phyloP scores from a whole-genome alignment of 352 stramenopile species.

The Phytophthora litchii region DNA sequence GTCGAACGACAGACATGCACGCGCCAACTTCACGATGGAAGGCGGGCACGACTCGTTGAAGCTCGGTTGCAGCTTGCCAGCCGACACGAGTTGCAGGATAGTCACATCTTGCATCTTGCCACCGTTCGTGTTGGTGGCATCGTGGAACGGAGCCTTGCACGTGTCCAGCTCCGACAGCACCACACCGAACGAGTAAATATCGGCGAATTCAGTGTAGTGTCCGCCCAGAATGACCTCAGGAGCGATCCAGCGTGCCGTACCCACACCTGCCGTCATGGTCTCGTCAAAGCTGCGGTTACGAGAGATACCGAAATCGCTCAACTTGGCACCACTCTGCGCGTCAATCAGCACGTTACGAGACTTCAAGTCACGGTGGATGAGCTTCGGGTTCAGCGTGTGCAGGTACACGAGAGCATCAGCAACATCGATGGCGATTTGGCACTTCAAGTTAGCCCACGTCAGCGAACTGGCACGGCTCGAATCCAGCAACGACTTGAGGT shows the following conservation, averaged over 20 bases:
- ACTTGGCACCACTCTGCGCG: constrained; percentile 56
- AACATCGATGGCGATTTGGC: constrained; percentile 72
- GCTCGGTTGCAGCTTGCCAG: constrained; percentile 71
- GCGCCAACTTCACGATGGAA: constrained; percentile 63
- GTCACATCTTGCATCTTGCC: constrained; percentile 68
- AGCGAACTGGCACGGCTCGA: constrained; percentile 42
- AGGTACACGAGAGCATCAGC: constrained; percentile 74
- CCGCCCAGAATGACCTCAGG: constrained; percentile 57
- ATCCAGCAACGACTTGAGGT: constrained; percentile 58
- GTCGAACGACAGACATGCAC: constrained; percentile 70
- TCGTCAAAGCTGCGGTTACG: constrained; percentile 59
- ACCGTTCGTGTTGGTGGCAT: constrained; percentile 65
- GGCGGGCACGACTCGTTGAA: constrained; percentile 54
- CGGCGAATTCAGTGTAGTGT: constrained; percentile 59
- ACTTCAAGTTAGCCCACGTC: constrained; percentile 70
- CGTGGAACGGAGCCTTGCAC: constrained; percentile 64
- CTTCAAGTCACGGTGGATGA: constrained; percentile 75
- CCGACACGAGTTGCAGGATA: constrained; percentile 67
- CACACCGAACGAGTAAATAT: constrained; percentile 64
- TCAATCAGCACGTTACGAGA: constrained; percentile 76
- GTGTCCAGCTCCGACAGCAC: constrained; percentile 73
- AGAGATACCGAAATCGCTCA: constrained; percentile 77
- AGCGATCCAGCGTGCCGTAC: constrained; percentile 60
- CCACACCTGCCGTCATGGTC: constrained; percentile 71
- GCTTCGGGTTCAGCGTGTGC: constrained; percentile 68